A percentile compares a stretch with the other conserved stretches of the same genome.
Evolutionary conservation across 768 basidiomycete genomes (phyloP).

Genomic region (Exidia glandulosa): DNA sequence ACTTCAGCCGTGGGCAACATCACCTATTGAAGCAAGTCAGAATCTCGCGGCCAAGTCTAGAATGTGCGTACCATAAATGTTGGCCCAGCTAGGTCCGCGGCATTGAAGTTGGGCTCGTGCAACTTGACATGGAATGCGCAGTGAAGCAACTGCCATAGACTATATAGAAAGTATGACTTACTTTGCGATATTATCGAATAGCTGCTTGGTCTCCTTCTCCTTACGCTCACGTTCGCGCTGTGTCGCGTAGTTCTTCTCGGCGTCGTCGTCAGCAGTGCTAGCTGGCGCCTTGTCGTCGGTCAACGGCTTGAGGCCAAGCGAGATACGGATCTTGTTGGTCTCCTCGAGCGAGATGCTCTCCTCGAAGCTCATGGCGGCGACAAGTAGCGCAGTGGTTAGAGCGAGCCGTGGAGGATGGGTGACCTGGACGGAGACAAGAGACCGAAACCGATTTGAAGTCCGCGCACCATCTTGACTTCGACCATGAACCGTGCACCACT

Average conservation of each 20-base stretch:
- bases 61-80: not conserved
- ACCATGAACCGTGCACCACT: not conserved
- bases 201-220: conserved; percentile 72
- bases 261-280: conserved; percentile 67
- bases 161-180: conserved; percentile 42
- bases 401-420: no score
- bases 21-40: no score
- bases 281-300: conserved; percentile 65
- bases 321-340: conserved; percentile 92
- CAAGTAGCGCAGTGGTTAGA: no score
- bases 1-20: no score
- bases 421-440: no score
- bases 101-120: not conserved
- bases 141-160: conserved; percentile 3
- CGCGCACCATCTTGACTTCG: not conserved
- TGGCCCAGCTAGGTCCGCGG: not conserved
- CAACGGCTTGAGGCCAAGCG: conserved; percentile 86
- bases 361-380: conserved; percentile 49
- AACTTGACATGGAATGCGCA: not conserved
- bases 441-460: no score
- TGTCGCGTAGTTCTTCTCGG: conserved; percentile 78
- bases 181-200: conserved; percentile 74
- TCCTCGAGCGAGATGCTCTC: conserved; percentile 86
- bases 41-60: no score
- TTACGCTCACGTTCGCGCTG: conserved; percentile 57